Base-by-base conservation (phyloP, 352 stramenopile genomes). In the Blastocystis sp. region DNA sequence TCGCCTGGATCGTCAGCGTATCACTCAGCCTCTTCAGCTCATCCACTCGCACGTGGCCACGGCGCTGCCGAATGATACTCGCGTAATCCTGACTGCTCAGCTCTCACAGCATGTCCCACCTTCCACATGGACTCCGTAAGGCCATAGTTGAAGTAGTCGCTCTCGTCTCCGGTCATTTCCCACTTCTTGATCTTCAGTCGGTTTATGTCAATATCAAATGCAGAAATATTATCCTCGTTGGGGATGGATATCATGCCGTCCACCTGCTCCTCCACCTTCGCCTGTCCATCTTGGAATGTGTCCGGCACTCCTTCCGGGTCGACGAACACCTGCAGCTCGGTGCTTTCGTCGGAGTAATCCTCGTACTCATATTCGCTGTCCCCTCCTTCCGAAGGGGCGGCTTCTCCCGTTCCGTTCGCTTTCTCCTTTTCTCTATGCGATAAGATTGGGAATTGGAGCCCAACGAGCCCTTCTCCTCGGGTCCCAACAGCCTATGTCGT, bases 121-220 rank as follows among this genome's bases (percentile, higher is more conserved):
- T 84, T 84, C 74, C 74, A 84, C 74, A 84, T 84, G 10, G 57
- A 68, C n/a, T 84, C 74, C 24, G 68, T 84, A 11, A 84, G 45
- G 57, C 74, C 74, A 9, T 84, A 84, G 43, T 84, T 84, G 48
- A 84, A 84, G 60, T 84, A 84, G 43, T 84, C 74, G 21, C 52
- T 68, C 38, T 84, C 74, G 7, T 84, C 74, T 70, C 74, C 74
- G 11, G 52, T 64, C 74, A 84, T 84, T 48, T 84, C 57, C 74
- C 74, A 84, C 52, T 84, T 69, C 66, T 63, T 40, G 2, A 64
- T 54, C 48, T 70, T 84, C 57, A 84, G 42, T 28, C 48, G 68
- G 40, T 84, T 84, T 21, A 84, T 84, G n/a, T 84, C 74, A 28
- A 84, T 84, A 52, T 84, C 57, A 57, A 70, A 84, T 0, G 74